Evolutionary conservation across 2,329 filamentous ascomycete genomes (phyloP), one percentile per base, ranked within the genome.

Genomic region (Aspergillus floridensis): DNA sequence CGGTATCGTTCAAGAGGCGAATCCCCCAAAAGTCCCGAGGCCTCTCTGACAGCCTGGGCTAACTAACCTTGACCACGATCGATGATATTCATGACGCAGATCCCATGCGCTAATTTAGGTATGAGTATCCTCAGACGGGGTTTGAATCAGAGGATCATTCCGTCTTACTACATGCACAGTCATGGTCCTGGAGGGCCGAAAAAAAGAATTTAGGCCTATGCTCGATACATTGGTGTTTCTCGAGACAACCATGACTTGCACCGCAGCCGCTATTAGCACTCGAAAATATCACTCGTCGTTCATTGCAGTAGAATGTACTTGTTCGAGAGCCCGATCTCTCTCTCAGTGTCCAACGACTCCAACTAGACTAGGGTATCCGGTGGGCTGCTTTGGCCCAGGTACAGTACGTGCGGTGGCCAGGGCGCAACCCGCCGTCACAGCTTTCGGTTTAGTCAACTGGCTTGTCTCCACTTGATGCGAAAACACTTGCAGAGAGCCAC

Each of bases 341-440:
- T 16, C 32, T 35, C 32, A 2, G 11, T 35, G 14, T 16, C 14
- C 11, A 16, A 35, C 11, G 32, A 19, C 14, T 19, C 14, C 14
- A 7, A 44, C 14, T 44, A 44, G 38, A 16, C 38, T 44, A 44
- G 16, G 38, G 38, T 44, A 21, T 35, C 26, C 35, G 19, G 35
- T 26, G 24, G 24, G 46, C 35, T 55, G 41, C 53, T 55, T 35
- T 55, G 53, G 66, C 66, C 61, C 66, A 68, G 70, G 70, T 62
- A 71, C 66, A 59, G 70, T 63, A 71, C 66, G 61, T 67, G 63
- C 64, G 63, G 65, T 64, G 65, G 63, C 63, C 67, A 67, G 65
- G 68, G 61, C 65, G 61, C 65, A 67, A 70, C 70, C 70, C 66
- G 69, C 68, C 71, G 68, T 73, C 69, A 72, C 69, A 70, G 69